A percentile compares a stretch with the other conserved stretches of the same genome.
phyloP scores from a whole-genome alignment of 306 rosid genomes.

The Sophora flavescens region DNA sequence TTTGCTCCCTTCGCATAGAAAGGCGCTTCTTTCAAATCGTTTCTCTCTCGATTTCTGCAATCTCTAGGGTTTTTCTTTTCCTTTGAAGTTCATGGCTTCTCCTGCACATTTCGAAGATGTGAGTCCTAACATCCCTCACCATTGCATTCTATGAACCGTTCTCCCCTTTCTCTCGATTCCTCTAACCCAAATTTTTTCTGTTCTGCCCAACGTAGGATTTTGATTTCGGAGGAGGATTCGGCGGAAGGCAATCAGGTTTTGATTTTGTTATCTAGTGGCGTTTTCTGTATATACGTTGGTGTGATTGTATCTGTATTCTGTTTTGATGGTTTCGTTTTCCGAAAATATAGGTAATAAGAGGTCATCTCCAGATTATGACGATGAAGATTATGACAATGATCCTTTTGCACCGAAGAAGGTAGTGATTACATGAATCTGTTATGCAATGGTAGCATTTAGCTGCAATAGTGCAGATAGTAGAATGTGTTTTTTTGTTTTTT shows the following conservation, averaged over 20 bases:
- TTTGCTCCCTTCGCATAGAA: too few relatives aligned
- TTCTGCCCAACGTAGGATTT: conserved; percentile 63
- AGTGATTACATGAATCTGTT: background rate
- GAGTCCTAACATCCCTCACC: conserved; percentile 10
- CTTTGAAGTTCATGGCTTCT: conserved; percentile 52
- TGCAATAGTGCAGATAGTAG: background rate
- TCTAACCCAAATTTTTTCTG: conserved; percentile 6
- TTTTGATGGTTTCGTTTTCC: background rate
- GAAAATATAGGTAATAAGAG: conserved; percentile 71
- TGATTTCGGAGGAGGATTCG: conserved; percentile 81
- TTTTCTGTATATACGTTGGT: background rate
- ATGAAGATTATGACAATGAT: conserved; percentile 72
- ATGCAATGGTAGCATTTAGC: background rate
- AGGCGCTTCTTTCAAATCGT: too few relatives aligned
- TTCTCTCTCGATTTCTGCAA: too few relatives aligned
- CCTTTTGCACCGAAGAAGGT: conserved; percentile 79
- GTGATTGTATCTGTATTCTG: conserved; percentile 16
- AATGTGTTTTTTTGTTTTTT: background rate
- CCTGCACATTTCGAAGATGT: conserved; percentile 56
- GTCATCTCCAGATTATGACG: conserved; percentile 79
- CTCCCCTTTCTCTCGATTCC: background rate
- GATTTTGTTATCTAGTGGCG: conserved; percentile 9
- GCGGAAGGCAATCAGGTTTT: conserved; percentile 74
- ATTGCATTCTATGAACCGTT: background rate
- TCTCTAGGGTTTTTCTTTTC: conserved; percentile 20